A percentile compares a stretch with the other conserved stretches of the same genome.
phyloP scores from a whole-genome alignment of 2,329 filamentous ascomycete species.

The Colletotrichum liaoningense region DNA sequence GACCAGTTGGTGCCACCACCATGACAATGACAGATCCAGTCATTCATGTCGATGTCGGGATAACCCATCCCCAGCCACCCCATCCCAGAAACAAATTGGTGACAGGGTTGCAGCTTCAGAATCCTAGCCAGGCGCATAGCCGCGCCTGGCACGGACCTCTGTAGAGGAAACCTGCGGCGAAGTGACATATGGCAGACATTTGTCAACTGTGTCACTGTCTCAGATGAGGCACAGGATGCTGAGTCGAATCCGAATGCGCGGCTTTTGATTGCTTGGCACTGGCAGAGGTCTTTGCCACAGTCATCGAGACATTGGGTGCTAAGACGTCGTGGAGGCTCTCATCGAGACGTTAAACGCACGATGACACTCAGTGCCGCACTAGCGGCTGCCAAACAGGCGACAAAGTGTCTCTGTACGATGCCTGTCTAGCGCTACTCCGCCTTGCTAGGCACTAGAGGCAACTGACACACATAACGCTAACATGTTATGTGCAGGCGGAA shows the following conservation, averaged over 20 bases:
- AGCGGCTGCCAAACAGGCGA: neutral
- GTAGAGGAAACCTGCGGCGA: neutral
- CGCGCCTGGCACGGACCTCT: constrained; percentile 18
- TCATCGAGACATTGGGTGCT: neutral
- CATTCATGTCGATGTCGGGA: constrained; percentile 2
- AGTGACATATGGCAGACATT: constrained; percentile 22
- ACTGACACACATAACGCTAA: neutral
- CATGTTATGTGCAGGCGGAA: constrained; percentile 14
- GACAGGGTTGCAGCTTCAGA: neutral
- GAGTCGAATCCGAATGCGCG: constrained; percentile 9
- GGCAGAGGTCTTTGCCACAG: neutral
- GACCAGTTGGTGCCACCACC: neutral
- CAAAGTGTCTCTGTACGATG: neutral
- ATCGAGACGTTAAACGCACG: neutral
- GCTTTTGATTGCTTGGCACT: neutral
- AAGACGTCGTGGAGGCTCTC: neutral
- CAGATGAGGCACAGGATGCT: neutral
- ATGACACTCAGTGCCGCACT: constrained; percentile 19
- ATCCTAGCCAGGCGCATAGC: neutral
- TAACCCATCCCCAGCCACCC: neutral
- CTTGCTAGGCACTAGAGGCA: neutral
- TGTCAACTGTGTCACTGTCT: constrained; percentile 15
- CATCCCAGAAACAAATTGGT: neutral
- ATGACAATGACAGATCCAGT: constrained; percentile 13
- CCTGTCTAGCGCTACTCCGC: neutral